Evolutionary conservation across 148 eudicot genomes (phyloP).

Genomic region (Silene conica): DNA sequence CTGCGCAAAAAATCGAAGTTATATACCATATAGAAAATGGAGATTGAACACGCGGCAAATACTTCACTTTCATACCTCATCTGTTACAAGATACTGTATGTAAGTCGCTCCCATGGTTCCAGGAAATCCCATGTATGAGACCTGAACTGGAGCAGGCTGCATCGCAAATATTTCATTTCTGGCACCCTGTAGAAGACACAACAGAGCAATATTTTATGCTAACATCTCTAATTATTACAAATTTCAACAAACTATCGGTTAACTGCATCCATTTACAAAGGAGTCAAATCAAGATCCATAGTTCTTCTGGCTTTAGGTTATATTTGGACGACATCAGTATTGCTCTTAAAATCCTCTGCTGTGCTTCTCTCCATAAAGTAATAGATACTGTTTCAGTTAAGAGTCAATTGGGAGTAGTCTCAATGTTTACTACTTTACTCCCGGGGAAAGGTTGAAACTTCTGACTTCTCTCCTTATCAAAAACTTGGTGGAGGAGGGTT

Average conservation of each 20-base stretch:
- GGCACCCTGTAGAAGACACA: slow-evolving; percentile 63
- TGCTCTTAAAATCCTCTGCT: background rate
- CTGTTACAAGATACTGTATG: slow-evolving; percentile 87
- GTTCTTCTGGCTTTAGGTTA: background rate
- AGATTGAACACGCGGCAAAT: background rate
- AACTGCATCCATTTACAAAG: background rate
- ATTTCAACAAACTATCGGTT: background rate
- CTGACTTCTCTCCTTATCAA: background rate
- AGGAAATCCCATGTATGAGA: slow-evolving; percentile 98
- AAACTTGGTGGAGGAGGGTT: too few species aligned
- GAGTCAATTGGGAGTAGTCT: background rate
- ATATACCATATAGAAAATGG: background rate
- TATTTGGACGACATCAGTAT: background rate
- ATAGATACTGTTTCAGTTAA: background rate
- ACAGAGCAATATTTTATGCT: background rate
- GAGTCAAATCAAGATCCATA: background rate
- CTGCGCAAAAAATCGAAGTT: slow-evolving; percentile 35
- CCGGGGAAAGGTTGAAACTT: background rate
- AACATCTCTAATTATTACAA: background rate
- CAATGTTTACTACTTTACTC: background rate
- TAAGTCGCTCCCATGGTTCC: slow-evolving; percentile 94
- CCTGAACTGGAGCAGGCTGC: slow-evolving; percentile 99
- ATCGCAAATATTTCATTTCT: slow-evolving; percentile 97
- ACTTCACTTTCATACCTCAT: slow-evolving; percentile 54
- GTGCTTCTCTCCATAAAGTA: background rate